These are phyloP conservation scores for Vickermania spadyakhi DNA, from an alignment of 208 protist genomes.

Conservation along the genomic window DNA sequence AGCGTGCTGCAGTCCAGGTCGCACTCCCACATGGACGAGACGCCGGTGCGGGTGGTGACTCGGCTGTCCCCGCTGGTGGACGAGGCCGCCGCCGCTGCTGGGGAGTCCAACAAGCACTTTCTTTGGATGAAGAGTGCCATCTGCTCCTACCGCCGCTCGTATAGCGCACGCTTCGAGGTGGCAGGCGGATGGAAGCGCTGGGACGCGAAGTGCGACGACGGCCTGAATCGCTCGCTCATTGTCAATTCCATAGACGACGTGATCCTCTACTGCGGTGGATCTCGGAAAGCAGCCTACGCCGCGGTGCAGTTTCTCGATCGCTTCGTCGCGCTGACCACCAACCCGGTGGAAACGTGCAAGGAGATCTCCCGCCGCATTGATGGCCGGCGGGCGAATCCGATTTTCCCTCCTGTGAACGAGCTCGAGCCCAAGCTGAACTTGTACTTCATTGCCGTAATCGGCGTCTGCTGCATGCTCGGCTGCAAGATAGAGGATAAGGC, in stretches of 20 bases:
- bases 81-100: neutral
- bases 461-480: conserved; percentile 61
- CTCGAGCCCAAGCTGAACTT: neutral
- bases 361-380: neutral
- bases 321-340: conserved; percentile 32
- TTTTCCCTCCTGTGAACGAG: neutral
- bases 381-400: neutral
- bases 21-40: conserved; percentile 1
- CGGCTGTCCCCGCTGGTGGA: too few species aligned
- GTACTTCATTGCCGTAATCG: conserved; percentile 67
- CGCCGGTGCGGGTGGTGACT: neutral
- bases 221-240: conserved; percentile 34
- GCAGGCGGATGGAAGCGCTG: conserved; percentile 39
- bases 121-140: conserved; percentile 23
- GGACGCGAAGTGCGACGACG: conserved; percentile 34
- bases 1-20: neutral
- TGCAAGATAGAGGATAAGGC: conserved; percentile 72
- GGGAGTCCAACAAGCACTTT: neutral
- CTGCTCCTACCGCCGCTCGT: conserved; percentile 10
- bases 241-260: conserved; percentile 72
- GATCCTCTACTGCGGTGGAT: conserved; percentile 41
- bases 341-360: conserved; percentile 1
- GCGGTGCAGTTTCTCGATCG: conserved; percentile 53
- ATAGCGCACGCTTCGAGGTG: conserved; percentile 25
- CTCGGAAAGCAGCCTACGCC: conserved; percentile 52